These are phyloP conservation scores for Alnus glutinosa DNA, from an alignment of 306 rosid species.

Conservation along the genomic window DNA sequence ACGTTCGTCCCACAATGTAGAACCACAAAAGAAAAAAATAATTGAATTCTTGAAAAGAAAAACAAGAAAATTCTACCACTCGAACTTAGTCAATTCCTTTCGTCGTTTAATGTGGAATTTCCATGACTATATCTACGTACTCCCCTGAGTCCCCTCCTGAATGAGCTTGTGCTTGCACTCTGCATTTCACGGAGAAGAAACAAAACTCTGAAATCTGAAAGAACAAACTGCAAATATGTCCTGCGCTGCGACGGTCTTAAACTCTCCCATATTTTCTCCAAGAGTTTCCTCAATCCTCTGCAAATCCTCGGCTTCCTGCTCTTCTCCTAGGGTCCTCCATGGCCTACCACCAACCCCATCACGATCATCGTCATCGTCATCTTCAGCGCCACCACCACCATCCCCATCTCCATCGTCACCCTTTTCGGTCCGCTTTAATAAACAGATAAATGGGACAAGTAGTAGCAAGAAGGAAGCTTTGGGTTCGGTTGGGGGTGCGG, in stretches of 20 bases:
- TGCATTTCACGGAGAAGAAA: not conserved
- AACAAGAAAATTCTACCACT: not conserved
- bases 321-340: slow-evolving; percentile 38
- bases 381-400: slow-evolving; percentile 2
- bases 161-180: not conserved
- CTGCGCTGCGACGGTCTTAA: slow-evolving; percentile 40
- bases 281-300: slow-evolving; percentile 29
- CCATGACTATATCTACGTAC: not conserved
- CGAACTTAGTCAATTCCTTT: not conserved
- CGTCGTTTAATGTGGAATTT: not conserved
- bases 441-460: slow-evolving; percentile 1
- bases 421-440: slow-evolving; percentile 17
- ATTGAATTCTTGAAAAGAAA: not conserved
- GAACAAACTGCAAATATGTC: slow-evolving; percentile 22
- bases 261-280: slow-evolving; percentile 47
- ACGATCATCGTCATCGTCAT: not conserved
- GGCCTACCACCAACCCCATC: slow-evolving; percentile 25
- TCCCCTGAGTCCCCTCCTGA: not conserved
- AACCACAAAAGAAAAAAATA: not conserved
- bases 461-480: slow-evolving; percentile 8
- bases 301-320: slow-evolving; percentile 30
- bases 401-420: slow-evolving; percentile 15
- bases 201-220: too few species aligned
- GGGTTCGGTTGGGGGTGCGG: slow-evolving; percentile 6
- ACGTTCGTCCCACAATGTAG: not conserved